Evolutionary conservation across 2,329 filamentous ascomycete species (phyloP), one percentile per base, ranked within the genome.

Genomic region (Talaromyces sp.): DNA sequence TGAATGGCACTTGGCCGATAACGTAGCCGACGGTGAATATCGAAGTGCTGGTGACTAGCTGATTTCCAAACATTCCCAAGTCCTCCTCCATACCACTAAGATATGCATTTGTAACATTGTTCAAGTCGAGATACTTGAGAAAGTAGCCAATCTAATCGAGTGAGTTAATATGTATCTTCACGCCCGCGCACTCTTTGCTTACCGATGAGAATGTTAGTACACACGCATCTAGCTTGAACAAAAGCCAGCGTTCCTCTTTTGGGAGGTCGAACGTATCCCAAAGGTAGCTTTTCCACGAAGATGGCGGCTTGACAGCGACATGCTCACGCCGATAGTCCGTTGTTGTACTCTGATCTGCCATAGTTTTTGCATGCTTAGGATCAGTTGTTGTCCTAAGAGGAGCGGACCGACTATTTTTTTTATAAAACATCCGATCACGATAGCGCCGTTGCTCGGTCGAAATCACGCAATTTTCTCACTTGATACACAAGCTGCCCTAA

Each of bases 1-100:
- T 83, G 52, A 70, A 73, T 0, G 81, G 76, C 2, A 80, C 73
- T 8, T 78, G 79, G 16, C 81, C 81, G 31, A 84, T 71, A 35
- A 83, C 79, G 31, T 79, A 79, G 54, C 81, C 82, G n/a, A 82
- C 78, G 24, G 75, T 80, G 70, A 82, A 80, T 35, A 79, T 71
- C 7, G 74, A 75, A 7, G 74, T 78, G 69, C 75, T 78, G 8
- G 74, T 74, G 8, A 78, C 77, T 16, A 76, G 72, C 64, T 78
- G 71, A 39, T 74, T 74, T 11, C 75, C 74, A 37, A 72, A 72
- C 69, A 78, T 75, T n/a, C 70, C 65, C 24, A 77, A 64, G 37
- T 77, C 75, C 56, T 77, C 75, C 41, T 76, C 71, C 75, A 78
- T 78, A 14, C 75, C 75, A 43, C 73, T 73, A 24, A 77, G 73